Conservation (phyloP, 73 alveolate species). For the Halteria grandinella region DNA sequence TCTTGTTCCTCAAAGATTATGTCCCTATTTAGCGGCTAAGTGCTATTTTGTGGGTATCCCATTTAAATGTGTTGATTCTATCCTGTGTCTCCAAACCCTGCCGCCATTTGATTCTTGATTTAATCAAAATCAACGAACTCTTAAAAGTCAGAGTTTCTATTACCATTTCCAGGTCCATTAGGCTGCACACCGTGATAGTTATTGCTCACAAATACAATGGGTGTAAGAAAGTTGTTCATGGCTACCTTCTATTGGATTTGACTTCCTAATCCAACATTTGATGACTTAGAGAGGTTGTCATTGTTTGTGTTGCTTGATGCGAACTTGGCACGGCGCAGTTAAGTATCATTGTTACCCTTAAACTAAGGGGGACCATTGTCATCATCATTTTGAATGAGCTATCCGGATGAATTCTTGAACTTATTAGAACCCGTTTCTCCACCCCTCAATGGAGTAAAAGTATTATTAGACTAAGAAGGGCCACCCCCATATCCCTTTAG, state of each 20-base stretch:
- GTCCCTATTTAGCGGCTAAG: background rate
- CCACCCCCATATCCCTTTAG: too few species aligned
- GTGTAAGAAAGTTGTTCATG: conserved; percentile 27
- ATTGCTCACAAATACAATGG: conserved; percentile 20
- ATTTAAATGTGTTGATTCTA: background rate
- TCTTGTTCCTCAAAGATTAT: too few species aligned
- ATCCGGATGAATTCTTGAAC: background rate
- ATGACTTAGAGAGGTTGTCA: background rate
- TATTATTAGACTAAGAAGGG: too few species aligned
- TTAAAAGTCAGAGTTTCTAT: background rate
- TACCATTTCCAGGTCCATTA: background rate
- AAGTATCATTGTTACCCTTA: background rate
- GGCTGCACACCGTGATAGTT: background rate
- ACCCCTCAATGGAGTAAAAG: too few species aligned
- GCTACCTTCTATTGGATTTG: background rate
- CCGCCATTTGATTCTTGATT: background rate
- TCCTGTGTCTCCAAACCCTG: background rate
- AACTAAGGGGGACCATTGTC: background rate
- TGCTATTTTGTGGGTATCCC: background rate
- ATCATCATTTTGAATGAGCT: background rate
- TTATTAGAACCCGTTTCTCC: too few species aligned
- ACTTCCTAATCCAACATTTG: background rate
- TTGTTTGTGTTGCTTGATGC: background rate
- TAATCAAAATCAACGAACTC: conserved; percentile 9
- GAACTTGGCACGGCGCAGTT: background rate